Percentiles rank a stretch among this genome's conserved stretches.
These are phyloP conservation scores for Ramularia collo-cygni DNA, from an alignment of 2,329 filamentous ascomycete genomes.

Conservation along the genomic window DNA sequence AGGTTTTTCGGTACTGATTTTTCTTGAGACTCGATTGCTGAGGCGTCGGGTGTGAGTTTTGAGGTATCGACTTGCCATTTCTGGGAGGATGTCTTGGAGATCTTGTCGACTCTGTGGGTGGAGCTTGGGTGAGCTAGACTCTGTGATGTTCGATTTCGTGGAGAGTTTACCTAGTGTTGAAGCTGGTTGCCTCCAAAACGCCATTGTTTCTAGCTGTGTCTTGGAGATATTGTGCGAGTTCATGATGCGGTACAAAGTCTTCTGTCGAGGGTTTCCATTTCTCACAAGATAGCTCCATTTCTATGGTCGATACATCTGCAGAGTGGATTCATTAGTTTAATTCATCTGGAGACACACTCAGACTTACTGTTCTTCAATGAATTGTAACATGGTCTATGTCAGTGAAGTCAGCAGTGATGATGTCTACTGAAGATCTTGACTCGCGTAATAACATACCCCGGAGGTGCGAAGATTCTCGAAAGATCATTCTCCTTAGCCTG, in stretches of 20 bases:
- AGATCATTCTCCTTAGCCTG: slow-evolving; percentile 3
- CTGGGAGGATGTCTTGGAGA: slow-evolving; percentile 34
- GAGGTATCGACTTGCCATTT: slow-evolving; percentile 49
- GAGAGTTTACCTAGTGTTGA: slow-evolving; percentile 43
- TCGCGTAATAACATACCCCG: slow-evolving; percentile 34
- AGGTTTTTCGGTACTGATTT: neutral
- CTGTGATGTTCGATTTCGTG: slow-evolving; percentile 16
- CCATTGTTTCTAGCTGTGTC: slow-evolving; percentile 47
- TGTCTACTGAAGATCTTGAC: neutral
- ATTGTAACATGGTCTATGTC: slow-evolving; percentile 44
- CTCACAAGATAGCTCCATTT: slow-evolving; percentile 45
- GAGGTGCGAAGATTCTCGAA: slow-evolving; percentile 36
- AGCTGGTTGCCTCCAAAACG: slow-evolving; percentile 46
- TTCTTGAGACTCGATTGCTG: neutral
- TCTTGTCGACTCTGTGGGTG: slow-evolving; percentile 43
- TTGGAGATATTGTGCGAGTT: slow-evolving; percentile 55
- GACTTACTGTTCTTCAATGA: slow-evolving; percentile 50
- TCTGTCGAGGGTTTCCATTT: slow-evolving; percentile 54
- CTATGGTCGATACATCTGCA: slow-evolving; percentile 45
- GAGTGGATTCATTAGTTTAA: no score
- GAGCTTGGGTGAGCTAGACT: no score
- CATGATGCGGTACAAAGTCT: slow-evolving; percentile 51
- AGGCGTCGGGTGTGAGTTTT: slow-evolving; percentile 30
- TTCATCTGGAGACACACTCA: no score
- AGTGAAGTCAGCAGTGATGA: neutral